A percentile compares a stretch with the other conserved stretches of the same genome.
These are phyloP conservation scores for Brassica hybrid DNA, from an alignment of 441 rosid genomes.

Conservation along the genomic window DNA sequence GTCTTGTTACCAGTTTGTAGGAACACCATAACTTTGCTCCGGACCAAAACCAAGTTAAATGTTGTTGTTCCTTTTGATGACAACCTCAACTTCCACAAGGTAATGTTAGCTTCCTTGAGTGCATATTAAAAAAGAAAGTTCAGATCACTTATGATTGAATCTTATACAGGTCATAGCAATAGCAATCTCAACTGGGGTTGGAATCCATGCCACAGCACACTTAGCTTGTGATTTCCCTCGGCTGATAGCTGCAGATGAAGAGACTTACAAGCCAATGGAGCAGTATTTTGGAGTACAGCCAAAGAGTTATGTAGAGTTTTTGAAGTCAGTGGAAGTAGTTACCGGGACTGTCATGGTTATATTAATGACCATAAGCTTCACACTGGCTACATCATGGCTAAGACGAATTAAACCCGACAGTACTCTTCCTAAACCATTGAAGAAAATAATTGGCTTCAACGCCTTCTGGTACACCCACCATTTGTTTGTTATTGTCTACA, in stretches of 20 bases:
- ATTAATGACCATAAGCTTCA: slow-evolving; percentile 64
- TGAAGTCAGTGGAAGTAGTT: slow-evolving; percentile 56
- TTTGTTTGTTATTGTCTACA: slow-evolving; percentile 61
- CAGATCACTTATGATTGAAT: slow-evolving; percentile 13
- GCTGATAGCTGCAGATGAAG: slow-evolving; percentile 51
- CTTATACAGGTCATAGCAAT: slow-evolving; percentile 57
- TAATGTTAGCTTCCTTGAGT: slow-evolving; percentile 15
- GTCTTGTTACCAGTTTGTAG: slow-evolving; percentile 68
- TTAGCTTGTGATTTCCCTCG: slow-evolving; percentile 67
- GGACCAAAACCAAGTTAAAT: slow-evolving; percentile 58
- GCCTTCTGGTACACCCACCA: slow-evolving; percentile 82
- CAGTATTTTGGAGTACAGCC: slow-evolving; percentile 52
- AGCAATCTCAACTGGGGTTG: slow-evolving; percentile 56
- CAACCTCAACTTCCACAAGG: slow-evolving; percentile 72
- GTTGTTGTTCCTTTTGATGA: slow-evolving; percentile 64
- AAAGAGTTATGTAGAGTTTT: slow-evolving; percentile 51
- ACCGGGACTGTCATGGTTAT: slow-evolving; percentile 61
- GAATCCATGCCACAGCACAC: slow-evolving; percentile 53
- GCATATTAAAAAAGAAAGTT: not conserved
- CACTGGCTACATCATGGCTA: slow-evolving; percentile 64
- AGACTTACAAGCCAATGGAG: slow-evolving; percentile 51
- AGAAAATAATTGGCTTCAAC: slow-evolving; percentile 67
- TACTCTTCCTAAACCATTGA: slow-evolving; percentile 52
- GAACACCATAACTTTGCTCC: slow-evolving; percentile 72
- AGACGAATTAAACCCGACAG: slow-evolving; percentile 50